These are phyloP conservation scores for Lodderomyces pseudojiufengensis DNA, from an alignment of 1,139 yeast species.

Conservation along the genomic window DNA sequence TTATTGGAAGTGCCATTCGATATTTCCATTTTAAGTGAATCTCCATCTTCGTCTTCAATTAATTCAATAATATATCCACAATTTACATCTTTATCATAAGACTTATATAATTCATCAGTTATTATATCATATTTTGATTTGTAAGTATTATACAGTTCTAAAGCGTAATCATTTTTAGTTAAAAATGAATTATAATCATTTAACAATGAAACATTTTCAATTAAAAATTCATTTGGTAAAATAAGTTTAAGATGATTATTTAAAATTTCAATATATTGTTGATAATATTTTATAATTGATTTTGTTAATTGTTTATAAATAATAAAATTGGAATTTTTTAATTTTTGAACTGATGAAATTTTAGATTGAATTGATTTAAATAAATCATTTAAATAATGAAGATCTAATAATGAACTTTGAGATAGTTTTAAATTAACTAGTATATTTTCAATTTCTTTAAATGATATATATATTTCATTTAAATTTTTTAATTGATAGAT, in stretches of 20 bases:
- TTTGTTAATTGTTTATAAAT: slow-evolving; percentile 12
- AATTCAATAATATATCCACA: slow-evolving; percentile 10
- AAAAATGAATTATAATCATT: slow-evolving; percentile 14
- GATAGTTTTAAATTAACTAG: slow-evolving; percentile 11
- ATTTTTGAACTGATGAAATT: background rate
- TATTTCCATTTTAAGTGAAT: slow-evolving; percentile 7
- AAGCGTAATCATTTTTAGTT: slow-evolving; percentile 11
- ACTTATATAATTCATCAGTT: slow-evolving; percentile 9
- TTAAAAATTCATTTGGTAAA: slow-evolving; percentile 21
- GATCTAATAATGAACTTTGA: slow-evolving; percentile 12
- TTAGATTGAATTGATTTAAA: slow-evolving; percentile 6
- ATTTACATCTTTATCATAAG: too few relatives aligned
- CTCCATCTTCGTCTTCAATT: slow-evolving; percentile 12
- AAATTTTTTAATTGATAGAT: slow-evolving; percentile 21
- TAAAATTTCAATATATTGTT: slow-evolving; percentile 15
- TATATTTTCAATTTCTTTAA: slow-evolving; percentile 20
- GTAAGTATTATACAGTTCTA: slow-evolving; percentile 9
- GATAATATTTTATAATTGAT: slow-evolving; percentile 8
- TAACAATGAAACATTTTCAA: slow-evolving; percentile 14
- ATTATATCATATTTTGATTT: slow-evolving; percentile 14
- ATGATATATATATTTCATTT: slow-evolving; percentile 20
- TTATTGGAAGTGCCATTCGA: too few relatives aligned
- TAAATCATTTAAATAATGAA: slow-evolving; percentile 13
- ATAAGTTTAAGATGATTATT: slow-evolving; percentile 17
- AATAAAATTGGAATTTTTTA: slow-evolving; percentile 7